phyloP scores from a whole-genome alignment of 1,284 basidiomycete genomes.

The Ganoderma meredithae region DNA sequence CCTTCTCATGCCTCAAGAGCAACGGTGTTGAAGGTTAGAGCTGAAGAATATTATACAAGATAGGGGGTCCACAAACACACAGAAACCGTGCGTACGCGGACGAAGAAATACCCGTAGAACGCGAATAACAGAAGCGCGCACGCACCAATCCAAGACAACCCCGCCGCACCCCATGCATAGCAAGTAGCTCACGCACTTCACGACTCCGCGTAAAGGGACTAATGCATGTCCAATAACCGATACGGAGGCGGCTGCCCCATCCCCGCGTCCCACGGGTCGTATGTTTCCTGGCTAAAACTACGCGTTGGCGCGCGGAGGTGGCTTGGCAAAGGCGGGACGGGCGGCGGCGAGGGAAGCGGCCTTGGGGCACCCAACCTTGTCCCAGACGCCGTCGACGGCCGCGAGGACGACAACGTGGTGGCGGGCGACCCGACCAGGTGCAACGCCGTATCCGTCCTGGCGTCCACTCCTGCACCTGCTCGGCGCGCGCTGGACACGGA shows the following conservation, averaged over 20 bases:
- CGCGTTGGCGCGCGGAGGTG: not conserved
- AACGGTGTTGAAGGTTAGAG: too few relatives aligned
- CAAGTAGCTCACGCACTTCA: not conserved
- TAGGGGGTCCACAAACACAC: too few relatives aligned
- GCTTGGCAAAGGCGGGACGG: conserved; percentile 1
- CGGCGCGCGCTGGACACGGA: not conserved
- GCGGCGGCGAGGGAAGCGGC: conserved; percentile 1
- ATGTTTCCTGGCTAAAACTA: not conserved
- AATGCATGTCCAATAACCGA: conserved; percentile 24
- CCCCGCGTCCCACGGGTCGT: conserved; percentile 10
- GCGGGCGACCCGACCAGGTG: conserved; percentile 21
- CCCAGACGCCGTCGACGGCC: not conserved
- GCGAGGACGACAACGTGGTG: conserved; percentile 20
- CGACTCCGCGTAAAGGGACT: not conserved
- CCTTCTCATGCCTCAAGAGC: too few relatives aligned
- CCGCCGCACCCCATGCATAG: not conserved
- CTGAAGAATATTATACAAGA: too few relatives aligned
- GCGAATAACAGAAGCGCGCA: too few relatives aligned
- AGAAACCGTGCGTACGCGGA: too few relatives aligned
- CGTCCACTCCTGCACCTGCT: not conserved
- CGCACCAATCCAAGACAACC: not conserved
- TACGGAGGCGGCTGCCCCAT: conserved; percentile 26
- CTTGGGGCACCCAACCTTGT: not conserved
- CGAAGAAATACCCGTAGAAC: too few relatives aligned
- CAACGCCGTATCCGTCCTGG: not conserved